Evolutionary conservation across 805 yeast genomes (phyloP).

Genomic region (Kuraishia molischiana): DNA sequence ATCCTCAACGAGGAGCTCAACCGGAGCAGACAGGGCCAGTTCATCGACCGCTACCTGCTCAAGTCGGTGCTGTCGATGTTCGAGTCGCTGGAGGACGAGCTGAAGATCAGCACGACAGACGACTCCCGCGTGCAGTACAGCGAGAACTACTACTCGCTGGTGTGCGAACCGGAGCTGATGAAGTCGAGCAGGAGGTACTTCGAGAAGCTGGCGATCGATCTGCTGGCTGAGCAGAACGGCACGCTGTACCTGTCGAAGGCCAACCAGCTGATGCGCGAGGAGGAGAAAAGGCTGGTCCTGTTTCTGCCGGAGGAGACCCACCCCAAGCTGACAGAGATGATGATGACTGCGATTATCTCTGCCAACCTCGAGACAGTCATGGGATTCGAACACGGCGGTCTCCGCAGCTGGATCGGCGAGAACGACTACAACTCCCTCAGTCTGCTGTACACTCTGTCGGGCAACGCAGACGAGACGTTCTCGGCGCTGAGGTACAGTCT

Average conservation of each 20-base stretch:
- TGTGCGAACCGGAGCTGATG: conserved; percentile 60
- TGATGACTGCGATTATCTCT: conserved; percentile 51
- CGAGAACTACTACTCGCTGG: conserved; percentile 52
- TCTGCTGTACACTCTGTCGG: conserved; percentile 38
- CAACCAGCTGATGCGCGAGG: conserved; percentile 47
- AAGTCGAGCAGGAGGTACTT: conserved; percentile 48
- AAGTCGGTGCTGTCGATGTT: conserved; percentile 61
- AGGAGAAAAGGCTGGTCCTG: conserved; percentile 43
- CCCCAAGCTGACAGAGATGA: conserved; percentile 42
- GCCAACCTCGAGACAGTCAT: conserved; percentile 49
- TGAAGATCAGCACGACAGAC: conserved; percentile 7
- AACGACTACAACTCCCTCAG: conserved; percentile 31
- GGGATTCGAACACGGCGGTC: conserved; percentile 42
- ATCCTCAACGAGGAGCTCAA: conserved; percentile 47
- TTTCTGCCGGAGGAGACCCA: conserved; percentile 45
- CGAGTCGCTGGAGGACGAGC: conserved; percentile 47
- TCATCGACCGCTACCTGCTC: conserved; percentile 48
- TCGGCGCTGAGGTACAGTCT: conserved; percentile 39
- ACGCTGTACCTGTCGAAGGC: conserved; percentile 43
- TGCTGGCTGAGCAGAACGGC: conserved; percentile 36
- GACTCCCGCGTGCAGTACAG: conserved; percentile 19
- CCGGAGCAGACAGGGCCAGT: conserved; percentile 41
- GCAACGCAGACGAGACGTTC: conserved; percentile 43
- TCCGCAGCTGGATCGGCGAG: conserved; percentile 45
- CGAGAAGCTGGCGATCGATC: conserved; percentile 30